Evolutionary conservation across 768 basidiomycete species (phyloP).

Genomic region (Cystofilobasidium macerans): DNA sequence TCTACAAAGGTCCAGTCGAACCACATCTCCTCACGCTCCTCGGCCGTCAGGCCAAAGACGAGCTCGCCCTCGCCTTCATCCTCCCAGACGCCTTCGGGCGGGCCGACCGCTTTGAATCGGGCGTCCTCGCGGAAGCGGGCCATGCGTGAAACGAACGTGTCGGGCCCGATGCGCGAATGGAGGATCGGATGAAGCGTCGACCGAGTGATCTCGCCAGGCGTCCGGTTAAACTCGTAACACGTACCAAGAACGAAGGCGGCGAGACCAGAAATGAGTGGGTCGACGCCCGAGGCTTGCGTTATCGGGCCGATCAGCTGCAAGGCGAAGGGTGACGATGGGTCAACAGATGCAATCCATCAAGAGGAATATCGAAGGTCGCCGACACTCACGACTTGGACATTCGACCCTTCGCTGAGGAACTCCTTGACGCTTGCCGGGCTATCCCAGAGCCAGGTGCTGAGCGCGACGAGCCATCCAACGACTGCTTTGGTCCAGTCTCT

Average conservation of each 20-base stretch:
- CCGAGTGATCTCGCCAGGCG: slow-evolving; percentile 93
- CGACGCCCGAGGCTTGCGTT: slow-evolving; percentile 75
- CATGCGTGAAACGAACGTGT: slow-evolving; percentile 78
- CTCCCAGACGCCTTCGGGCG: slow-evolving; percentile 59
- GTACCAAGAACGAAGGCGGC: slow-evolving; percentile 84
- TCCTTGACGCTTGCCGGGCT: slow-evolving; percentile 76
- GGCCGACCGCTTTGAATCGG: slow-evolving; percentile 77
- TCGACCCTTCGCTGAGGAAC: slow-evolving; percentile 75
- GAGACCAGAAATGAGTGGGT: slow-evolving; percentile 75
- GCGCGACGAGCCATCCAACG: slow-evolving; percentile 67
- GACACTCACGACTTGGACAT: slow-evolving; percentile 69
- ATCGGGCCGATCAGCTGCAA: slow-evolving; percentile 82
- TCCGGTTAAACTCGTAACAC: slow-evolving; percentile 92
- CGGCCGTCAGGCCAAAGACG: slow-evolving; percentile 20
- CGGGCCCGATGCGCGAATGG: slow-evolving; percentile 69
- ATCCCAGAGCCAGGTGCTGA: slow-evolving; percentile 95
- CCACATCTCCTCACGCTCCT: slow-evolving; percentile 69
- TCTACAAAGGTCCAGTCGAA: slow-evolving; percentile 97
- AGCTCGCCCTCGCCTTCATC: slow-evolving; percentile 26
- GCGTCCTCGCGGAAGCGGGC: slow-evolving; percentile 80
- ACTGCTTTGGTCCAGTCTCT: slow-evolving; percentile 85
- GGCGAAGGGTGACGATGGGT: too few species aligned
- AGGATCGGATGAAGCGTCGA: slow-evolving; percentile 83
- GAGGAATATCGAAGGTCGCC: background rate
- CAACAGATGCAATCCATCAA: background rate